These are phyloP conservation scores for Atalantia buxifolia DNA, from an alignment of 345 rosid genomes.

Conservation along the genomic window DNA sequence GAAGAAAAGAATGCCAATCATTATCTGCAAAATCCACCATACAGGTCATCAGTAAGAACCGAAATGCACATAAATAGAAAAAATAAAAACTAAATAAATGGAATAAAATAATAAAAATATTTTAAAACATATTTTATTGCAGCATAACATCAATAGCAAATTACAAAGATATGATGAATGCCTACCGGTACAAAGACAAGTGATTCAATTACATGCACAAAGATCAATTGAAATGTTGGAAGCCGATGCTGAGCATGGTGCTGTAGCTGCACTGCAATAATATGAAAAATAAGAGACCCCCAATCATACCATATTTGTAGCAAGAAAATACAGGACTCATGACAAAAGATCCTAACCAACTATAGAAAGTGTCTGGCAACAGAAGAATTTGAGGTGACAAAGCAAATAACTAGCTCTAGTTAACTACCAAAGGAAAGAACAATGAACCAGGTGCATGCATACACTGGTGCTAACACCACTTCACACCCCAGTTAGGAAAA, in stretches of 20 bases:
- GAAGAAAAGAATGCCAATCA: slow-evolving; percentile 97
- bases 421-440: not conserved
- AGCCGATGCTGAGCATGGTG: slow-evolving; percentile 97
- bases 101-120: not conserved
- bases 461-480: slow-evolving; percentile 5
- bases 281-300: slow-evolving; percentile 28
- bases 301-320: slow-evolving; percentile 27
- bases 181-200: slow-evolving; percentile 97
- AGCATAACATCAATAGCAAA: not conserved
- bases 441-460: not conserved
- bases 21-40: slow-evolving; percentile 65
- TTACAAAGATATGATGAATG: not conserved
- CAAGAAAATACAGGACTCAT: slow-evolving; percentile 10
- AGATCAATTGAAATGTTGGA: slow-evolving; percentile 98
- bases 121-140: not conserved
- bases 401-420: not conserved
- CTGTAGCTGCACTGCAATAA: slow-evolving; percentile 97
- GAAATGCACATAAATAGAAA: not conserved
- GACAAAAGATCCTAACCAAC: slow-evolving; percentile 6
- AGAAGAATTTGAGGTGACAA: slow-evolving; percentile 1
- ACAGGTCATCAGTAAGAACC: slow-evolving; percentile 3
- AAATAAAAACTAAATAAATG: not conserved
- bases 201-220: slow-evolving; percentile 94
- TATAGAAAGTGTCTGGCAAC: slow-evolving; percentile 7
- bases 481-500: not conserved